Evolutionary conservation across 2,329 filamentous ascomycete genomes (phyloP).

Genomic region (Fusarium sp.): DNA sequence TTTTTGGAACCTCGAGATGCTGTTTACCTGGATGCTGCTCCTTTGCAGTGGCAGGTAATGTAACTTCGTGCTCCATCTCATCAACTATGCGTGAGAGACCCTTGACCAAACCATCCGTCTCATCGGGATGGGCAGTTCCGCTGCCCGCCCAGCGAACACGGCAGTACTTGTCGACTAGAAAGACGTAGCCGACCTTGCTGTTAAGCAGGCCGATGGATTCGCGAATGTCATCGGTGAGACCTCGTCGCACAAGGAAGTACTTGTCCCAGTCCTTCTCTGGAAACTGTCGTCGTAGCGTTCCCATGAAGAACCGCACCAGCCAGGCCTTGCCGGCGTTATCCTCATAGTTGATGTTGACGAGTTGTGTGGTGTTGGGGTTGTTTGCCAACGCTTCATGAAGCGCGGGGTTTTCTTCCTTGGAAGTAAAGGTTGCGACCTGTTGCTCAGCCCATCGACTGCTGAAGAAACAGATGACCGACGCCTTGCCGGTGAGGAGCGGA

Average conservation of each 20-base stretch:
- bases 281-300: constrained; percentile 63
- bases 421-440: constrained; percentile 80
- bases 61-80: constrained; percentile 62
- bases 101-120: constrained; percentile 75
- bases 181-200: constrained; percentile 92
- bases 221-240: constrained; percentile 70
- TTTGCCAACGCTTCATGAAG: constrained; percentile 71
- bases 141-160: constrained; percentile 96
- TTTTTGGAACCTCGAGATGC: constrained; percentile 48
- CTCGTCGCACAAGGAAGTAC: constrained; percentile 72
- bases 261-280: constrained; percentile 66
- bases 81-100: constrained; percentile 72
- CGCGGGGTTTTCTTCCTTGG: constrained; percentile 74
- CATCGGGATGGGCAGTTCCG: constrained; percentile 72
- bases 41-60: constrained; percentile 51
- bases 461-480: constrained; percentile 85
- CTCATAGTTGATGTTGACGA: constrained; percentile 90
- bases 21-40: constrained; percentile 52
- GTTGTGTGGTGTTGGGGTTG: constrained; percentile 71
- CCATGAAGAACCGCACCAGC: constrained; percentile 69
- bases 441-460: constrained; percentile 87
- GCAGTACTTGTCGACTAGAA: constrained; percentile 87
- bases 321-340: constrained; percentile 77
- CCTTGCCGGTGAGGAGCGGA: constrained; percentile 75
- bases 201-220: constrained; percentile 81